Evolutionary conservation across 768 basidiomycete species (phyloP).

Genomic region (Naganishia vishniacii): DNA sequence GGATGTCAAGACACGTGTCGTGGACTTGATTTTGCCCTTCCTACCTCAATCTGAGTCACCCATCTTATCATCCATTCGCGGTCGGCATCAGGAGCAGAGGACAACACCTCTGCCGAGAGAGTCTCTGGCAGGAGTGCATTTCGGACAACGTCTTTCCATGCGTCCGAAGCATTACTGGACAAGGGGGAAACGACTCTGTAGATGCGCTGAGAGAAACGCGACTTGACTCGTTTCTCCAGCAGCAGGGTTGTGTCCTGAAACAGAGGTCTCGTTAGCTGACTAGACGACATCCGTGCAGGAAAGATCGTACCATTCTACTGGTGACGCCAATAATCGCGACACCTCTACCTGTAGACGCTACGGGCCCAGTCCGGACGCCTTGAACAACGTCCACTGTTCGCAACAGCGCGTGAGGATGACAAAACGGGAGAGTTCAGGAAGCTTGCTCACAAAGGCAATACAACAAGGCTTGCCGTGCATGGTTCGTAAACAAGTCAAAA

Average conservation of each 20-base stretch:
- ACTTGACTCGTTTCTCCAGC: conserved; percentile 94
- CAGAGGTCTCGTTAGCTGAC: background rate
- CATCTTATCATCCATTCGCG: conserved; percentile 64
- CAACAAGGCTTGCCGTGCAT: conserved; percentile 83
- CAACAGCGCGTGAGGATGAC: background rate
- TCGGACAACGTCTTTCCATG: conserved; percentile 55
- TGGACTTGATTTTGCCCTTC: conserved; percentile 26
- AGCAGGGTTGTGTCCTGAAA: conserved; percentile 69
- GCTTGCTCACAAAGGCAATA: conserved; percentile 65
- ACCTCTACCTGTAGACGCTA: conserved; percentile 57
- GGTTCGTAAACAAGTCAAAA: conserved; percentile 87
- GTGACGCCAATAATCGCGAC: conserved; percentile 82
- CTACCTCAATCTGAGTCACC: conserved; percentile 56
- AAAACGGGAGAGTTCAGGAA: background rate
- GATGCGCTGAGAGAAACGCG: conserved; percentile 88
- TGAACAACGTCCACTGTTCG: conserved; percentile 75
- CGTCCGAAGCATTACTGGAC: conserved; percentile 55
- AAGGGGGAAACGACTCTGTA: conserved; percentile 66
- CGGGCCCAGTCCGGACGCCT: conserved; percentile 55
- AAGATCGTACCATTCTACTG: conserved; percentile 57
- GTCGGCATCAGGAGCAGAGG: conserved; percentile 35
- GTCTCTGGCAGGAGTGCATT: conserved; percentile 42
- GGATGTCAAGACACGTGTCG: conserved; percentile 27
- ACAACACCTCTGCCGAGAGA: background rate
- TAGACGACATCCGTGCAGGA: conserved; percentile 7